Percentiles rank a stretch among this genome's conserved stretches.
phyloP scores from a whole-genome alignment of 306 rosid species.

The Quercus cerris region DNA sequence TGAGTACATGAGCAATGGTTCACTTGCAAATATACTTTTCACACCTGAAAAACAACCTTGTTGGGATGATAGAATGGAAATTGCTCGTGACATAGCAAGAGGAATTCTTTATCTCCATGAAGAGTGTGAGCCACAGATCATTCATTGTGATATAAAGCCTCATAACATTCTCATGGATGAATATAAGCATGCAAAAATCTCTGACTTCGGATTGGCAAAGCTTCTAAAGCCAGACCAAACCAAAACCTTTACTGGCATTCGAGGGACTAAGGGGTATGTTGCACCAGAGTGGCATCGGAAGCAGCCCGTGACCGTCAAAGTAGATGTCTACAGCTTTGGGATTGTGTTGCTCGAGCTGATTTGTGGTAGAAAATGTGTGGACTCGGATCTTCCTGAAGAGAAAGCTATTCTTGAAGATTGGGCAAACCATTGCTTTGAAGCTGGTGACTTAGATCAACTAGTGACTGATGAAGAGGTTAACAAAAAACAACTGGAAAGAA shows the following conservation, averaged over 20 bases:
- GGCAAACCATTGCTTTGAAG: conserved; percentile 1
- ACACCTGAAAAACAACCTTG: background rate
- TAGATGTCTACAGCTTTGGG: conserved; percentile 30
- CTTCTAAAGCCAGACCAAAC: conserved; percentile 22
- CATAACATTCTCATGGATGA: conserved; percentile 29
- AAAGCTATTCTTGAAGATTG: background rate
- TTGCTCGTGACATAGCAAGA: background rate
- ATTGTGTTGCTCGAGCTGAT: conserved; percentile 22
- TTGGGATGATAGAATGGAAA: conserved; percentile 25
- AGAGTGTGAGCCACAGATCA: too few species aligned
- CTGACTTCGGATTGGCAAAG: conserved; percentile 17
- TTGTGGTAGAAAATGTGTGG: conserved; percentile 6
- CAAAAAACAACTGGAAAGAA: conserved; percentile 10
- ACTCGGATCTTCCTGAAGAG: conserved; percentile 17
- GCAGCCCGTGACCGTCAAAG: conserved; percentile 13
- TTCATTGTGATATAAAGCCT: too few species aligned
- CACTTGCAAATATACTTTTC: conserved; percentile 29
- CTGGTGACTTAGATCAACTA: conserved; percentile 7
- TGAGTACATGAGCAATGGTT: conserved; percentile 28
- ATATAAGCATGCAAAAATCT: background rate
- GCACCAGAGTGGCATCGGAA: conserved; percentile 30
- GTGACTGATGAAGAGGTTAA: background rate
- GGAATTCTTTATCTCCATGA: too few species aligned
- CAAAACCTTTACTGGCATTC: background rate
- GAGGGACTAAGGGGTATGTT: conserved; percentile 36